Percentiles rank a stretch among this genome's conserved stretches.
These are phyloP conservation scores for Pythium utonaiense DNA, from an alignment of 352 stramenopile species.

Conservation along the genomic window DNA sequence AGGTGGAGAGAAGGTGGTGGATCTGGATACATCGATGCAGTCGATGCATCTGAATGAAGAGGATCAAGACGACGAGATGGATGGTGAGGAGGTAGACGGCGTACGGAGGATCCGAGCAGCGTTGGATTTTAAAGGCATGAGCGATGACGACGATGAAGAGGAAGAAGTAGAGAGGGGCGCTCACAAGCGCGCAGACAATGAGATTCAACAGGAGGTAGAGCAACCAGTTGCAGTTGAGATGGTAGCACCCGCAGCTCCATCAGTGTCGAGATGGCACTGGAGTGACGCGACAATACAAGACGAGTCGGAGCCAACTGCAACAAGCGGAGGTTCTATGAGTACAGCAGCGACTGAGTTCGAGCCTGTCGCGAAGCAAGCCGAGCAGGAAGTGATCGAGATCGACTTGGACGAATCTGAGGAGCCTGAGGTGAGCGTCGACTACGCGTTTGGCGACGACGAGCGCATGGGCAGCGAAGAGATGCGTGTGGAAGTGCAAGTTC, in stretches of 20 bases:
- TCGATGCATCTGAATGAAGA: slow-evolving; percentile 67
- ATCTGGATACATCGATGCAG: slow-evolving; percentile 70
- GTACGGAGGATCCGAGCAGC: slow-evolving; percentile 4
- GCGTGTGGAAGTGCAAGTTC: slow-evolving; percentile 7
- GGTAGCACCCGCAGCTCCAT: not conserved
- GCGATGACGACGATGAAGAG: slow-evolving; percentile 20
- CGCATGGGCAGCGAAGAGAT: not conserved
- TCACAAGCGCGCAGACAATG: slow-evolving; percentile 10
- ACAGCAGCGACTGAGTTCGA: not conserved
- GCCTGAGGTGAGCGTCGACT: slow-evolving; percentile 9
- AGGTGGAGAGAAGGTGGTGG: slow-evolving; percentile 5
- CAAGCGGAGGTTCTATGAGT: not conserved
- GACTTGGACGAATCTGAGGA: slow-evolving; percentile 36
- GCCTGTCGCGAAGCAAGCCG: not conserved
- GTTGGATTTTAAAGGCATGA: slow-evolving; percentile 25
- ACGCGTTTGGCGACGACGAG: slow-evolving; percentile 13
- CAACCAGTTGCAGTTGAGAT: not conserved
- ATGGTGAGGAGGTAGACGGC: slow-evolving; percentile 1
- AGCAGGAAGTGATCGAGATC: slow-evolving; percentile 14
- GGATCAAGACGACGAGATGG: slow-evolving; percentile 23
- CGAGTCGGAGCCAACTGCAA: slow-evolving; percentile 8
- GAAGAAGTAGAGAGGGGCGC: slow-evolving; percentile 15
- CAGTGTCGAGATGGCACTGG: slow-evolving; percentile 17
- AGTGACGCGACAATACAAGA: slow-evolving; percentile 20
- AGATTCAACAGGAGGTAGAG: not conserved